Base-by-base conservation (phyloP, 2,329 filamentous ascomycete genomes). In the Hypoxylon sp. region DNA sequence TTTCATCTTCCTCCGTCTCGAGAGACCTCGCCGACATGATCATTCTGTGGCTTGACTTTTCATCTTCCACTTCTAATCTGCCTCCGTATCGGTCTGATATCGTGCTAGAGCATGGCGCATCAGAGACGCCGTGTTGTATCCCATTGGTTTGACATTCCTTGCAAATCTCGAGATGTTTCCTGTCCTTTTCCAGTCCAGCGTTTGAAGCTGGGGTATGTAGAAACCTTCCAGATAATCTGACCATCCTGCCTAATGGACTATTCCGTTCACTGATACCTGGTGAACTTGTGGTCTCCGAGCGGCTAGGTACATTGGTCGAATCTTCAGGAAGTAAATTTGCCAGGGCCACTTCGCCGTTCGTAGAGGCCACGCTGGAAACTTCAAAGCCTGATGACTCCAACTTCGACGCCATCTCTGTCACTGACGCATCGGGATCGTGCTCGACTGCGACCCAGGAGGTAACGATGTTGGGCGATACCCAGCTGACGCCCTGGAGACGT, bases 391-490 rank as follows among this genome's bases (percentile, higher is more conserved):
- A 78, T 38, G 77, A 73, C 46, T 82, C 76, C 12, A 88, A 73
- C 15, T 78, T 75, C 4, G 66, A 58, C 26, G 69, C 68, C 64
- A 80, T 76, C 20, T 60, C 62, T 23, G 74, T 73, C 30, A 75
- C 68, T 2, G 78, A 75, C n/a, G 74, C 69, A n/a, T 70, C 65
- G 20, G 77, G 59, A 15, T 75, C 62, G 69, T 87, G 84, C 64
- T 77, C 73, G 58, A 87, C 67, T 29, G 75, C 75, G 57, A 83
- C 75, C 60, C 72, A 77, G 57, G 88, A 88, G 27, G 86, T 87
- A 63, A 90, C 80, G 54, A 90, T 81, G 58, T 88, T 90, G 52
- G 86, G 81, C 56, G 85, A 87, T 20, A 90, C 80, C 73, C 81
- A 84, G 45, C 65, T 75, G 73, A 75, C 73, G 64, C 69, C 43